Percentiles rank a stretch among this genome's conserved stretches.
Evolutionary conservation across 169 alveolate species (phyloP).

Genomic region (Plasmodium relictum): DNA sequence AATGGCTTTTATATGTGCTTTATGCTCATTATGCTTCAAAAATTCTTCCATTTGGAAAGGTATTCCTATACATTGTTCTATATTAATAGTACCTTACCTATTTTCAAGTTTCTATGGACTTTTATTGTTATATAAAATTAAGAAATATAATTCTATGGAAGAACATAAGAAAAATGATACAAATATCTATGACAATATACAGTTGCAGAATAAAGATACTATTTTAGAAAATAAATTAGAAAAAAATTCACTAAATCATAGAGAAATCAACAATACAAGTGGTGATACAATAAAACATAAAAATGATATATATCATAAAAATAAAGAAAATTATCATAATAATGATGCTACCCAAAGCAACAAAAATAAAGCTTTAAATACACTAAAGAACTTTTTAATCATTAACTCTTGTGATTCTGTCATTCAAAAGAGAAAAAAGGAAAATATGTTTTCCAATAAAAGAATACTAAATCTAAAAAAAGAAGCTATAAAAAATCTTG

Average conservation of each 20-base stretch:
- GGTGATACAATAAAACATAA: constrained; percentile 7
- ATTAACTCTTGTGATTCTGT: constrained; percentile 55
- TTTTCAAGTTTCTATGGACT: constrained; percentile 57
- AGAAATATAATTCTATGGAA: not conserved
- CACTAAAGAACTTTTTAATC: constrained; percentile 47
- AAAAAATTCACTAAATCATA: not conserved
- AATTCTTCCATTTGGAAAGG: constrained; percentile 62
- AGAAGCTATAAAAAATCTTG: constrained; percentile 39
- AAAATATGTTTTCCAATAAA: constrained; percentile 55
- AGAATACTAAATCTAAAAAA: constrained; percentile 59
- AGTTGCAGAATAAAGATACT: not conserved
- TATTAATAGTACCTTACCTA: constrained; percentile 47
- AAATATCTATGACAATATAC: not conserved
- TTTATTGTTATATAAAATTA: constrained; percentile 57
- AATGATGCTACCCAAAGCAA: not conserved
- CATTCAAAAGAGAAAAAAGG: constrained; percentile 48
- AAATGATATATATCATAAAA: not conserved
- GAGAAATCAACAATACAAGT: not conserved
- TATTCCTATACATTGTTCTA: constrained; percentile 63
- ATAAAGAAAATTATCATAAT: not conserved
- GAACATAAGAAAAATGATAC: constrained; percentile 1
- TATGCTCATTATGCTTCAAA: constrained; percentile 67
- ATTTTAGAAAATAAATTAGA: constrained; percentile 19
- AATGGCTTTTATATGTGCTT: constrained; percentile 72
- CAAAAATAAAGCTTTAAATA: constrained; percentile 37